Conservation (phyloP, 106 monocot genomes). For the Chionographis japonica region DNA sequence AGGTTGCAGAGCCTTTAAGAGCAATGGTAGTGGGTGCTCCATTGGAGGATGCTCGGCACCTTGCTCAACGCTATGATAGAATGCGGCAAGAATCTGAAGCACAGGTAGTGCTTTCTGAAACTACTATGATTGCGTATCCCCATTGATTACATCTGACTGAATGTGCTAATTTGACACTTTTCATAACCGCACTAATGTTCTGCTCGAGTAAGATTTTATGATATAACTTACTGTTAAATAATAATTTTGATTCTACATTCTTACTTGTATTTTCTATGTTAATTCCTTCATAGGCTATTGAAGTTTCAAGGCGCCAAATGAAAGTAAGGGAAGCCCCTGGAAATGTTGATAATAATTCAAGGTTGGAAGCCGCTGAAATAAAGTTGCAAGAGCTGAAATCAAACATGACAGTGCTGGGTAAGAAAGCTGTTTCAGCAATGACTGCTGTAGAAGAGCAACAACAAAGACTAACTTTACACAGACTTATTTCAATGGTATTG, state of each 20-base stretch:
- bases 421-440: constrained; percentile 87
- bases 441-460: constrained; percentile 90
- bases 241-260: no score
- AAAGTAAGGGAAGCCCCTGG: constrained; percentile 73
- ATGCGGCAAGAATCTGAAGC: constrained; percentile 94
- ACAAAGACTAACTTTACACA: constrained; percentile 81
- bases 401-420: constrained; percentile 77
- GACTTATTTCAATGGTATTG: constrained; percentile 78
- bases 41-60: constrained; percentile 93
- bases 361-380: constrained; percentile 74
- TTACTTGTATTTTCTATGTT: neutral
- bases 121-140: neutral
- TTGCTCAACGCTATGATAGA: constrained; percentile 89
- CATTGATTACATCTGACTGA: neutral
- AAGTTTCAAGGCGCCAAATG: constrained; percentile 84
- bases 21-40: constrained; percentile 98
- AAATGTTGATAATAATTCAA: constrained; percentile 65
- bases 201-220: no score
- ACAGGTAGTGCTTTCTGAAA: constrained; percentile 49
- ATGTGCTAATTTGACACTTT: no score
- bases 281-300: constrained; percentile 52
- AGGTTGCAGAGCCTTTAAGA: constrained; percentile 97
- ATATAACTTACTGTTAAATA: no score
- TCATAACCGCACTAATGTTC: no score
- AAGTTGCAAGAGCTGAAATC: constrained; percentile 87